These are phyloP conservation scores for Aphanomyces astaci DNA, from an alignment of 352 stramenopile genomes.

Conservation along the genomic window DNA sequence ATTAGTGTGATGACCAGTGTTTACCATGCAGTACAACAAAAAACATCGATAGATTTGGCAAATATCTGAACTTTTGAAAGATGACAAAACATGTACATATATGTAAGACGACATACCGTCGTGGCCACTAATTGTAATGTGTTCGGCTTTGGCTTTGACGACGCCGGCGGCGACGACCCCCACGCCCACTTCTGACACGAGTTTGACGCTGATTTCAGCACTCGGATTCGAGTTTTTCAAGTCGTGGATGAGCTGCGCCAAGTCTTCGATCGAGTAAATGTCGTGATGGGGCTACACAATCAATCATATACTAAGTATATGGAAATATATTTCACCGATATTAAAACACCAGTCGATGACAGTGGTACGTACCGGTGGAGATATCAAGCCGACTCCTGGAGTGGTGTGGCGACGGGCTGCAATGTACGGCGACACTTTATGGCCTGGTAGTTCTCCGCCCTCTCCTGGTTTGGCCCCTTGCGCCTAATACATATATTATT, in stretches of 20 bases:
- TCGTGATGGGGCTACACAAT: constrained; percentile 86
- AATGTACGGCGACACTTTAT: constrained; percentile 96
- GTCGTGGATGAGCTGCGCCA: constrained; percentile 97
- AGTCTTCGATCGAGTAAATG: constrained; percentile 98
- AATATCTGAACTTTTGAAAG: too few species aligned
- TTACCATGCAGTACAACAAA: too few species aligned
- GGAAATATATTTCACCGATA: not conserved
- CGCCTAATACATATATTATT: constrained; percentile 30
- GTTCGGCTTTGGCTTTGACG: constrained; percentile 88
- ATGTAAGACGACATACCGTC: constrained; percentile 43
- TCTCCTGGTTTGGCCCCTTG: constrained; percentile 96
- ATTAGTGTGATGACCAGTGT: too few species aligned
- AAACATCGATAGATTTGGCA: too few species aligned
- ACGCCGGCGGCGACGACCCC: constrained; percentile 91
- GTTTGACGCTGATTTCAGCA: constrained; percentile 91
- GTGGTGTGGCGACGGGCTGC: constrained; percentile 93
- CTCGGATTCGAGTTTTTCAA: constrained; percentile 94
- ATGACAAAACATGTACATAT: too few species aligned
- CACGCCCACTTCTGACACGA: constrained; percentile 95
- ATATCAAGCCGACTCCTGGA: constrained; percentile 93
- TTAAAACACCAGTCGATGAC: not conserved
- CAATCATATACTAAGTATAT: not conserved
- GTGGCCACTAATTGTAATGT: constrained; percentile 93
- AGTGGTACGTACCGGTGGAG: constrained; percentile 48
- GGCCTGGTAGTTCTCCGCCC: constrained; percentile 93